Evolutionary conservation across 108 stramenopile species (phyloP), one percentile per base, ranked within the genome.

Genomic region (Fistulifera pelliculosa): DNA sequence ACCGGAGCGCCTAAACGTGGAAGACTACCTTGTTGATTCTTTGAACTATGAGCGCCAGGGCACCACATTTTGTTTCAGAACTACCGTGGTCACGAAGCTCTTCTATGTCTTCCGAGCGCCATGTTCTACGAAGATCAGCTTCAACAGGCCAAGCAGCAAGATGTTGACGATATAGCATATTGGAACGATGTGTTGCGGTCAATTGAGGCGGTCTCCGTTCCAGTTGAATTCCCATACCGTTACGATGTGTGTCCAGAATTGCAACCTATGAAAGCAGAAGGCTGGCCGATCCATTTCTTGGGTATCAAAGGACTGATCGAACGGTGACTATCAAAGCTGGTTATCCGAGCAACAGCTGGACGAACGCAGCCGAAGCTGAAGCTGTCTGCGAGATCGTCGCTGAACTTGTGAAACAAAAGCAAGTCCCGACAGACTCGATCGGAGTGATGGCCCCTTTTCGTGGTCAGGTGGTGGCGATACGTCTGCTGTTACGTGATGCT

Each of bases 371-470:
- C 0, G 84, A 86, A 67, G 80, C 80, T 6, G 52, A 56, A 16
- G 69, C 51, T 11, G 68, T 69, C 12, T 58, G 62, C 7, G 57
- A 76, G 55, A 79, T 87, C 11, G 60, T 87, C 22, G 27, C 50
- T 8, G 38, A 39, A 41, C 31, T 82, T 1, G 53, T 67, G 8
- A 8, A 62, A 14, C 40, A 60, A 24, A 27, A 28, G 12, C 79
- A 77, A 27, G 66, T 82, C 1, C 39, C 44, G 4, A 59, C 68
- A 0, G 41, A n/a, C 0, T 59, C 59, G 2, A 87, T 87, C 45
- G 85, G 85, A 18, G 76, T 79, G 14, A 80, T 82, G 81, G 58
- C 71, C 17, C 79, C 85, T 13, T 87, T 79, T 58, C 76, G 85
- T 23, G 81, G 73, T 5, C 85, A 87, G 61, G 85, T 81, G 23